These are phyloP conservation scores for Hypoxylon perforatum DNA, from an alignment of 495 filamentous ascomycete genomes.

Conservation along the genomic window DNA sequence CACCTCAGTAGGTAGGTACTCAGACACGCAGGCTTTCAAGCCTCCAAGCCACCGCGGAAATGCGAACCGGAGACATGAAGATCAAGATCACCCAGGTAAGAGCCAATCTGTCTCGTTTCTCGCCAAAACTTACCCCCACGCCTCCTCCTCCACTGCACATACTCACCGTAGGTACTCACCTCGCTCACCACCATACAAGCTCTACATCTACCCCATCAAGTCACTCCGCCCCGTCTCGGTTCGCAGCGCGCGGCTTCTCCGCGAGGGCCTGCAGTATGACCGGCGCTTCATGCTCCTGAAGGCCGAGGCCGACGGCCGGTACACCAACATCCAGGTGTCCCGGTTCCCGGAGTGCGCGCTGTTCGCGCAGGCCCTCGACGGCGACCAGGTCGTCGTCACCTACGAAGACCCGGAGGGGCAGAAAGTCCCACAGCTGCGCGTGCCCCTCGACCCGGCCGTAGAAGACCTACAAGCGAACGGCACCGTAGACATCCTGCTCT, in stretches of 20 bases:
- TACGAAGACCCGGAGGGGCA: conserved; percentile 55
- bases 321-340: conserved; percentile 74
- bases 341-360: conserved; percentile 72
- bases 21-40: neutral
- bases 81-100: conserved; percentile 44
- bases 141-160: conserved; percentile 4
- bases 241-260: conserved; percentile 63
- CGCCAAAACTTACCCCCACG: neutral
- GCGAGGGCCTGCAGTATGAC: conserved; percentile 79
- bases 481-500: conserved; percentile 67
- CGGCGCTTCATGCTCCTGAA: conserved; percentile 82
- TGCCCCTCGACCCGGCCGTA: conserved; percentile 70
- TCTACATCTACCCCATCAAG: conserved; percentile 92
- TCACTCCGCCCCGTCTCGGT: conserved; percentile 76
- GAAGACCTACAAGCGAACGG: conserved; percentile 51
- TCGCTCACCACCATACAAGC: too few species aligned
- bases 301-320: conserved; percentile 52
- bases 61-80: conserved; percentile 12
- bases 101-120: neutral
- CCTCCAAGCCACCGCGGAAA: neutral
- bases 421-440: conserved; percentile 51
- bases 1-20: neutral
- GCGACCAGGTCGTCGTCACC: conserved; percentile 63
- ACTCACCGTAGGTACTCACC: conserved; percentile 17
- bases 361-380: conserved; percentile 70